phyloP scores from a whole-genome alignment of 768 basidiomycete species.

The Suillus clintonianus region DNA sequence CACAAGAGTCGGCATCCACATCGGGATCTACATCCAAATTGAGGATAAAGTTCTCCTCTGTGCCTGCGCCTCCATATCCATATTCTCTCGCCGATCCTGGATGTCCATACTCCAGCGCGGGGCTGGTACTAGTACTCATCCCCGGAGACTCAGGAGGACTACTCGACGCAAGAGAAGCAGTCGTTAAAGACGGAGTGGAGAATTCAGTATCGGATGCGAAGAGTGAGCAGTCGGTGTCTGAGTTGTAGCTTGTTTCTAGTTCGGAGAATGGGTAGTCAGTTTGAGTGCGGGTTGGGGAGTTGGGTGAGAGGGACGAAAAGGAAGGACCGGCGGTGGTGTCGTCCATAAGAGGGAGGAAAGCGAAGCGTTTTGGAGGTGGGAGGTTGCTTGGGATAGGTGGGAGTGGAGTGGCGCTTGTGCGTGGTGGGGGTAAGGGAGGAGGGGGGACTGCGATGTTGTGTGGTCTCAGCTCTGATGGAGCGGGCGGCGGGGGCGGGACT shows the following conservation, averaged over 20 bases:
- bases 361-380: constrained; percentile 13
- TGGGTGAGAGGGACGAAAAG: not conserved
- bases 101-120: not conserved
- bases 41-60: not conserved
- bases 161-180: constrained; percentile 11
- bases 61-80: not conserved
- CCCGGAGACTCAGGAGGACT: constrained; percentile 13
- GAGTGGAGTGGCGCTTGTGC: not conserved
- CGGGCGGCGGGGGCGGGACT: not conserved
- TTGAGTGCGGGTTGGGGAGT: not conserved
- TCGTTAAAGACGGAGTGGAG: constrained; percentile 16
- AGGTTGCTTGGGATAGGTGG: constrained; percentile 1
- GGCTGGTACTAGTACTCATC: not conserved
- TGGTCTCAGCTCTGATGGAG: not conserved
- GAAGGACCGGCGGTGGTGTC: constrained; percentile 1
- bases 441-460: constrained; percentile 15
- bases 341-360: constrained; percentile 12
- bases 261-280: not conserved
- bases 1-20: constrained; percentile 1
- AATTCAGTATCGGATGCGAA: constrained; percentile 8
- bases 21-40: constrained; percentile 13
- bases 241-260: not conserved
- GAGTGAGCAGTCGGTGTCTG: constrained; percentile 10
- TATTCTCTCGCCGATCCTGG: too few relatives aligned
- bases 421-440: constrained; percentile 7